These are phyloP conservation scores for Argentina anserina DNA, from an alignment of 306 rosid genomes.

Conservation along the genomic window DNA sequence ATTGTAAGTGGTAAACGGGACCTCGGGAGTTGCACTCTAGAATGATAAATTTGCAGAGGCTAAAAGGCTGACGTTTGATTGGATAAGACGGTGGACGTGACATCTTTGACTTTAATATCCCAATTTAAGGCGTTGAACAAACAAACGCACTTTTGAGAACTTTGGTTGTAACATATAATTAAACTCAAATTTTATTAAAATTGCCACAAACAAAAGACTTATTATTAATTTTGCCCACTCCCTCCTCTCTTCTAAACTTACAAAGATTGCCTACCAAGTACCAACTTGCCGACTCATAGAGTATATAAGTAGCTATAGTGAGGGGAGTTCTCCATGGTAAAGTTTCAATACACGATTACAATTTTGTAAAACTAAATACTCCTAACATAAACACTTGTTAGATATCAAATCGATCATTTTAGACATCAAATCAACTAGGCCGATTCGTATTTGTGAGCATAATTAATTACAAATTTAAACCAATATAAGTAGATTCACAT, in stretches of 20 bases:
- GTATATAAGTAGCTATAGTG: too few relatives aligned
- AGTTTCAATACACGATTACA: too few relatives aligned
- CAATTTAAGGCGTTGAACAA: neutral
- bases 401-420: too few relatives aligned
- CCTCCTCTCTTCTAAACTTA: neutral
- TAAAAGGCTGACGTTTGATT: conserved; percentile 23
- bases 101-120: conserved; percentile 18
- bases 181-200: neutral
- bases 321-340: too few relatives aligned
- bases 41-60: conserved; percentile 19
- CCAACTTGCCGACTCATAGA: too few relatives aligned
- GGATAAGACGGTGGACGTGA: conserved; percentile 31
- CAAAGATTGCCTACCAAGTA: neutral
- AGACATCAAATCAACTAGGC: too few relatives aligned
- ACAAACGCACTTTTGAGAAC: neutral
- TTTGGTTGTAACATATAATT: neutral
- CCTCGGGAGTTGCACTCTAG: conserved; percentile 35
- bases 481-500: too few relatives aligned
- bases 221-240: neutral
- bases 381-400: too few relatives aligned
- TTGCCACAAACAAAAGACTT: neutral
- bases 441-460: too few relatives aligned
- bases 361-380: too few relatives aligned
- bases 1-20: neutral
- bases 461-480: too few relatives aligned